Evolutionary conservation across 345 rosid species (phyloP).

Genomic region (Kandelia obovata): DNA sequence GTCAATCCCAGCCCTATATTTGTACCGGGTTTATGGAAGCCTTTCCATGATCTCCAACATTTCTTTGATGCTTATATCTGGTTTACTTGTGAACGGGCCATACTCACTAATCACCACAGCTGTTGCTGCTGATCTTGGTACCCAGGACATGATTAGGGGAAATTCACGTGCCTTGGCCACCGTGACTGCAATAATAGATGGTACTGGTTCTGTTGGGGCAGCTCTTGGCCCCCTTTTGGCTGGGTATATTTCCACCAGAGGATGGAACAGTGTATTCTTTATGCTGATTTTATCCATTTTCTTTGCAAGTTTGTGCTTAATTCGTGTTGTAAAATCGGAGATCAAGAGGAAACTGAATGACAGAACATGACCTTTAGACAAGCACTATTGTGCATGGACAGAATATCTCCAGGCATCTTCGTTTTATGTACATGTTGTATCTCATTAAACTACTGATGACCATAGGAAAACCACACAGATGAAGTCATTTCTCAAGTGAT

Average conservation of each 20-base stretch:
- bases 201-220: constrained; percentile 93
- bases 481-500: neutral
- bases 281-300: constrained; percentile 64
- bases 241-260: constrained; percentile 73
- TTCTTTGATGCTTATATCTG: constrained; percentile 65
- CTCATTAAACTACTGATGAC: neutral
- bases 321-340: constrained; percentile 56
- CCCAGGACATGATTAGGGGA: constrained; percentile 67
- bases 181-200: constrained; percentile 85
- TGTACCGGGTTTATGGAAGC: constrained; percentile 70
- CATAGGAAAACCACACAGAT: constrained; percentile 1
- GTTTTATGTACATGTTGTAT: neutral
- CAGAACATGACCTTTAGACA: constrained; percentile 27
- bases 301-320: constrained; percentile 55
- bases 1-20: constrained; percentile 64
- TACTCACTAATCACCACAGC: constrained; percentile 89
- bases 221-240: constrained; percentile 87
- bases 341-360: constrained; percentile 36
- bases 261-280: constrained; percentile 80
- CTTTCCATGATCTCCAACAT: constrained; percentile 56
- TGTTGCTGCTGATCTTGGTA: constrained; percentile 94
- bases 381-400: constrained; percentile 13
- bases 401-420: neutral
- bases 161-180: constrained; percentile 87
- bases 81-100: constrained; percentile 82